Percentiles rank a stretch among this genome's conserved stretches.
phyloP scores from a whole-genome alignment of 2,329 filamentous ascomycete species.

The Botryotinia narcissicola region DNA sequence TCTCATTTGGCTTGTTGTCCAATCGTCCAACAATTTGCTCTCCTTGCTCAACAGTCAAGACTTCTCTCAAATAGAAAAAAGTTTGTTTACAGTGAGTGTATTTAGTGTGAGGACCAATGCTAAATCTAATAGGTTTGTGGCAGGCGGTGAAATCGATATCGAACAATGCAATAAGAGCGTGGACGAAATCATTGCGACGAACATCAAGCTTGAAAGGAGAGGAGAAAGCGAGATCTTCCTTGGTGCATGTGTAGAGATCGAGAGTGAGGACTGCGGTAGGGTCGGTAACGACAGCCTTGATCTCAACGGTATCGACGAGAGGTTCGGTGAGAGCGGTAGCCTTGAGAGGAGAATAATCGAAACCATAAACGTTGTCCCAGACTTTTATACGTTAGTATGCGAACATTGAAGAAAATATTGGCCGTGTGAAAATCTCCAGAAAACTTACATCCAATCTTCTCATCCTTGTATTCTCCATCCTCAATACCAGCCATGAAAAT shows the following conservation, averaged over 20 bases:
- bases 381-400: constrained; percentile 53
- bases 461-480: constrained; percentile 98
- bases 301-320: constrained; percentile 94
- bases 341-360: constrained; percentile 94
- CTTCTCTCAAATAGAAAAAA: constrained; percentile 94
- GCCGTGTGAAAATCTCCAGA: not conserved
- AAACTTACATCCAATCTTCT: constrained; percentile 95
- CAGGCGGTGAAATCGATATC: constrained; percentile 98
- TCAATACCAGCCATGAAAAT: constrained; percentile 97
- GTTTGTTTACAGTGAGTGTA: constrained; percentile 99
- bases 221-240: constrained; percentile 79
- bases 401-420: not conserved
- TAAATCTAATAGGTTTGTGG: constrained; percentile 97
- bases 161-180: constrained; percentile 97
- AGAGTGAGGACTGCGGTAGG: constrained; percentile 80
- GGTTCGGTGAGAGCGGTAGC: constrained; percentile 90
- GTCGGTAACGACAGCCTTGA: constrained; percentile 96
- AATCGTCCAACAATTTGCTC: constrained; percentile 75
- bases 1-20: constrained; percentile 82
- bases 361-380: constrained; percentile 99
- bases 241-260: constrained; percentile 87
- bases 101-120: constrained; percentile 95
- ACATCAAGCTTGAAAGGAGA: constrained; percentile 72
- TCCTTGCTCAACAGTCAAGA: constrained; percentile 84
- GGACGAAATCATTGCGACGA: constrained; percentile 89